phyloP scores from a whole-genome alignment of 306 rosid species.

The Vicia faba region DNA sequence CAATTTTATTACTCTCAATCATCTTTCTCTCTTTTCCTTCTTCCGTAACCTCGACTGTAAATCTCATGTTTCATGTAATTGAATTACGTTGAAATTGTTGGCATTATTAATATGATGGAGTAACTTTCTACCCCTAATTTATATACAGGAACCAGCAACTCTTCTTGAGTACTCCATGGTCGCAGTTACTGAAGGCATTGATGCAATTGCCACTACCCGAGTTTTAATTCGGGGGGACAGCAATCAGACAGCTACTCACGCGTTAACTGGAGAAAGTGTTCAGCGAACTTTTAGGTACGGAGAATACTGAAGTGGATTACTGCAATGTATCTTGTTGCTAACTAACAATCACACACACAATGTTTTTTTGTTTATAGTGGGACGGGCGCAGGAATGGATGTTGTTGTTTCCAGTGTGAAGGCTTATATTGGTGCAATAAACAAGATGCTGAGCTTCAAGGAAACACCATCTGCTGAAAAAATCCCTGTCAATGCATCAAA shows the following conservation, averaged over 20 bases:
- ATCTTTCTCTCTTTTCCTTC: constrained; percentile 6
- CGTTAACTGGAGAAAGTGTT: constrained; percentile 63
- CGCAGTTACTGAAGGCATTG: constrained; percentile 95
- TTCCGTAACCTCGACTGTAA: not conserved
- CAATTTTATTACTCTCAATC: not conserved
- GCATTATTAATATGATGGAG: constrained; percentile 24
- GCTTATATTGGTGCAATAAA: constrained; percentile 84
- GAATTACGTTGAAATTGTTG: constrained; percentile 17
- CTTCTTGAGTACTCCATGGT: constrained; percentile 91
- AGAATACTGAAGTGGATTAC: constrained; percentile 16
- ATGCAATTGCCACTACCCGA: constrained; percentile 94
- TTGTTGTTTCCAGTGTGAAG: constrained; percentile 94
- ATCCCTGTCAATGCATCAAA: constrained; percentile 40
- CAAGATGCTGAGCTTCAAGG: constrained; percentile 81
- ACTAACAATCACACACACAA: not conserved
- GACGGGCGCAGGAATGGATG: constrained; percentile 88
- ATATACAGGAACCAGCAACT: constrained; percentile 70
- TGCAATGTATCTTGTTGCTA: constrained; percentile 25
- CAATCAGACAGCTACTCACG: constrained; percentile 45
- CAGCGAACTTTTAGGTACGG: constrained; percentile 76
- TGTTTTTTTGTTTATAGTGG: constrained; percentile 56
- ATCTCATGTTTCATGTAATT: not conserved
- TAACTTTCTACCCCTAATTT: constrained; percentile 11
- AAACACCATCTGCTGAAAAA: constrained; percentile 43
- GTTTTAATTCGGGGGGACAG: constrained; percentile 69